Conservation (phyloP, 208 protist genomes). For the Trypanosoma caninum region DNA sequence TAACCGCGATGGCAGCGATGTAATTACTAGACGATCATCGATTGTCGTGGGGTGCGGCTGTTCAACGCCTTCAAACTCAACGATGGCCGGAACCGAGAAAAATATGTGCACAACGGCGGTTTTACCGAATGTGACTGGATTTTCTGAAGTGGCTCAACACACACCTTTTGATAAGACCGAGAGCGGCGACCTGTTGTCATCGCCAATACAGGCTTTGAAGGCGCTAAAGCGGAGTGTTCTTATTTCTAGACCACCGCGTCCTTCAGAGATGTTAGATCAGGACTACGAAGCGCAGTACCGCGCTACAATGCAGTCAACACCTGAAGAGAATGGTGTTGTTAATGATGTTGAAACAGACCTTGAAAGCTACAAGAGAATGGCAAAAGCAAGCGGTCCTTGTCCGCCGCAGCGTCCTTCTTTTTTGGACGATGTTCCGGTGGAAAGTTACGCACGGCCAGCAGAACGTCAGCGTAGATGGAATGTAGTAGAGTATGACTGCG, state of each 20-base stretch:
- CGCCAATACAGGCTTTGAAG: slow-evolving; percentile 6
- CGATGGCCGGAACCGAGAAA: background rate
- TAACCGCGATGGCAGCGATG: background rate
- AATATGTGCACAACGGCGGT: background rate
- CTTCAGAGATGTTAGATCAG: slow-evolving; percentile 36
- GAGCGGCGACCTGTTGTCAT: background rate
- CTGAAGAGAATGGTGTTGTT: background rate
- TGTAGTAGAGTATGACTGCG: slow-evolving; percentile 78
- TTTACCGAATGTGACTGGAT: background rate
- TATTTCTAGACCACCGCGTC: slow-evolving; percentile 28
- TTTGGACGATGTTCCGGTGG: background rate
- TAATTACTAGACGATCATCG: too few relatives aligned
- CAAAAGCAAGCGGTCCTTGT: background rate
- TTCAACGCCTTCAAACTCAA: background rate
- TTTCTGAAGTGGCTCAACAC: too few relatives aligned
- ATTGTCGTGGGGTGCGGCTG: too few relatives aligned
- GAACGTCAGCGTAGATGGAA: slow-evolving; percentile 54
- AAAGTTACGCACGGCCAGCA: slow-evolving; percentile 25
- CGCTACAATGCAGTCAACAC: background rate
- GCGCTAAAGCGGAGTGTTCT: slow-evolving; percentile 20
- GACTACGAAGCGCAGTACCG: slow-evolving; percentile 26
- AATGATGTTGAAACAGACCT: background rate
- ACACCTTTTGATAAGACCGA: too few relatives aligned
- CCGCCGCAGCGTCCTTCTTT: background rate
- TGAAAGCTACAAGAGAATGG: background rate